Base-by-base conservation (phyloP, 2,329 filamentous ascomycete genomes). In the Lecanicillium sp. region DNA sequence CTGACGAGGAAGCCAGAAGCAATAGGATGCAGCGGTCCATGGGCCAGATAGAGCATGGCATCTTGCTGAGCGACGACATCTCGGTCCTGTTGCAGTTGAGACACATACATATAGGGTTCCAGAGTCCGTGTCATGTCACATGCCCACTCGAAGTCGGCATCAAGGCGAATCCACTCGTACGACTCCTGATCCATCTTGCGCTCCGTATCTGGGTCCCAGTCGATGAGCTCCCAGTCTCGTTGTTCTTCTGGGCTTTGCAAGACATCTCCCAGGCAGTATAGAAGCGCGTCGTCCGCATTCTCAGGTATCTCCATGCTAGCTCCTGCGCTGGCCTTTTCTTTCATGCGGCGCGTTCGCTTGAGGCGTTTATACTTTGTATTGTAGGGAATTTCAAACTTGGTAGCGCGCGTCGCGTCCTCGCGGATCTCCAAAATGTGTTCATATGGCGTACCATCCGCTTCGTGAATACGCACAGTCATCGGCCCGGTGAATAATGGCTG, bases 361-460 rank as follows among this genome's bases (percentile, higher is more conserved):
- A 98, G 72, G 8, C 94, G 81, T 66, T 97, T 98, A 66, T 98
- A 98, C 58, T 98, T 98, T 1, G 92, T 98, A 53, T 97, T 97
- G 64, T 98, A 98, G 1, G 90, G 89, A 44, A 98, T 96, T 45
- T 96, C 89, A 43, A 97, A 85, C 56, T 85, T 92, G 17, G 71
- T 72, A 2, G 66, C 68, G 49, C 84, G 87, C 3, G 84, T 86
- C 12, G 79, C 76, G 19, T 83, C 81, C 49, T 96, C 88, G 44
- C 88, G 88, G 56, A 98, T 94, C 52, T 96, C 87, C 22, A 97
- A 82, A 46, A 96, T 96, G 56, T 98, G 92, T 57, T 98, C 92
- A 55, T 98, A 98, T 3, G 92, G 92, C 0, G 92, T 97, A 9
- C 92, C 92, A 54, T 98, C 94, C 17, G 92, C 92, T 65, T 98